A percentile compares a stretch with the other conserved stretches of the same genome.
Evolutionary conservation across 805 yeast species (phyloP).

Genomic region (Candida montana): DNA sequence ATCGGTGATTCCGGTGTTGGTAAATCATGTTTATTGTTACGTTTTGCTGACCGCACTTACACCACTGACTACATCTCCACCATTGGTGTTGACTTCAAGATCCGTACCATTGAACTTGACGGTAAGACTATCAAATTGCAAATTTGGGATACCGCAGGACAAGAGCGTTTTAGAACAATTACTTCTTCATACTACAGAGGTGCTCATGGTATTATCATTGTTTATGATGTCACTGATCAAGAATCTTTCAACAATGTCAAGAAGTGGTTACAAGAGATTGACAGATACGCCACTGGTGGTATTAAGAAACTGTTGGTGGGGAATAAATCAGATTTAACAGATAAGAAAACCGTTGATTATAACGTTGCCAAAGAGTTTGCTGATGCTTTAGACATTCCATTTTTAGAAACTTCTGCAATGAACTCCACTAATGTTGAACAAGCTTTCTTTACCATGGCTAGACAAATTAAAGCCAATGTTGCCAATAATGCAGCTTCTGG

Average conservation of each 20-base stretch:
- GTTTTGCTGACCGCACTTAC: conserved; percentile 96
- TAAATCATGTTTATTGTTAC: conserved; percentile 86
- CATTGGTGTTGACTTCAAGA: conserved; percentile 93
- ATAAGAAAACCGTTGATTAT: conserved; percentile 92
- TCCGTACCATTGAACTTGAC: conserved; percentile 86
- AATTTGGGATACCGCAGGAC: conserved; percentile 99
- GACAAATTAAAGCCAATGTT: conserved; percentile 96
- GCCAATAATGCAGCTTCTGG: conserved; percentile 44
- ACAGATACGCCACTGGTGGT: conserved; percentile 96
- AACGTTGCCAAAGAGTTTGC: conserved; percentile 97
- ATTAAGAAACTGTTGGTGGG: conserved; percentile 95
- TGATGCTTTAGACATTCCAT: conserved; percentile 89
- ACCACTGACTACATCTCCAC: conserved; percentile 96
- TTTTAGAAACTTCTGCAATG: conserved; percentile 93
- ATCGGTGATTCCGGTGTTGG: conserved; percentile 99
- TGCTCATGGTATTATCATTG: conserved; percentile 97
- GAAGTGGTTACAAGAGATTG: conserved; percentile 98
- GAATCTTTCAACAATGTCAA: conserved; percentile 94
- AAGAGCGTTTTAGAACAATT: conserved; percentile 96
- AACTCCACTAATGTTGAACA: conserved; percentile 96
- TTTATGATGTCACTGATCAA: conserved; percentile 96
- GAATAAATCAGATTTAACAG: conserved; percentile 90
- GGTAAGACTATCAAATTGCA: conserved; percentile 97
- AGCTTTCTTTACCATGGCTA: conserved; percentile 97
- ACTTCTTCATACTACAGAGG: conserved; percentile 97